A percentile compares a stretch with the other conserved stretches of the same genome.
phyloP scores from a whole-genome alignment of 305 asterid genomes.

The Caryopteris hybrid region DNA sequence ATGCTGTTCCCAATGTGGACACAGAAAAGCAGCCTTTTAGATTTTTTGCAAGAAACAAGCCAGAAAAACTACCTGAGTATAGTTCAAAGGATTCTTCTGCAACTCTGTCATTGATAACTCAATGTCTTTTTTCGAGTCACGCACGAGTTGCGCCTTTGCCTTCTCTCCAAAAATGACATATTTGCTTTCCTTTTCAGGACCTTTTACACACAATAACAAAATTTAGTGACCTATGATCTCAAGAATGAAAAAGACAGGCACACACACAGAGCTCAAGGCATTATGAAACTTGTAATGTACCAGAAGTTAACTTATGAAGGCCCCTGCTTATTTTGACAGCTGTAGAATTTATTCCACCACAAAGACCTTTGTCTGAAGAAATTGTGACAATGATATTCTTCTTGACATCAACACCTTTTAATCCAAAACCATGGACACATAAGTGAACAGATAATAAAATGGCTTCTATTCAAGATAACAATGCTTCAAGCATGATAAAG shows the following conservation, averaged over 20 bases:
- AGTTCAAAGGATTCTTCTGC: constrained; percentile 85
- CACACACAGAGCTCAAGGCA: no score
- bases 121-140: constrained; percentile 68
- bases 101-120: constrained; percentile 56
- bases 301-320: constrained; percentile 64
- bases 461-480: background rate
- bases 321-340: constrained; percentile 78
- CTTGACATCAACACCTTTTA: constrained; percentile 74
- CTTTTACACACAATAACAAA: constrained; percentile 21
- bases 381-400: constrained; percentile 61
- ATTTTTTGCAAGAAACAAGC: constrained; percentile 4
- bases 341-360: constrained; percentile 72
- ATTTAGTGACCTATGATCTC: constrained; percentile 18
- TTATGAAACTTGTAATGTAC: constrained; percentile 20
- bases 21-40: background rate
- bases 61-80: constrained; percentile 55
- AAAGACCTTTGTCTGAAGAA: constrained; percentile 79
- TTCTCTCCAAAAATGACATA: constrained; percentile 81
- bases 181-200: constrained; percentile 49
- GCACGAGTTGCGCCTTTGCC: constrained; percentile 82
- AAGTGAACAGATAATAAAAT: background rate
- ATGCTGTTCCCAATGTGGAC: background rate
- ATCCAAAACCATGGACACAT: constrained; percentile 2
- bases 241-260: no score
- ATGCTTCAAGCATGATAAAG: background rate